Evolutionary conservation across 2,329 filamentous ascomycete genomes (phyloP).

Genomic region (Penicillium frequentans): DNA sequence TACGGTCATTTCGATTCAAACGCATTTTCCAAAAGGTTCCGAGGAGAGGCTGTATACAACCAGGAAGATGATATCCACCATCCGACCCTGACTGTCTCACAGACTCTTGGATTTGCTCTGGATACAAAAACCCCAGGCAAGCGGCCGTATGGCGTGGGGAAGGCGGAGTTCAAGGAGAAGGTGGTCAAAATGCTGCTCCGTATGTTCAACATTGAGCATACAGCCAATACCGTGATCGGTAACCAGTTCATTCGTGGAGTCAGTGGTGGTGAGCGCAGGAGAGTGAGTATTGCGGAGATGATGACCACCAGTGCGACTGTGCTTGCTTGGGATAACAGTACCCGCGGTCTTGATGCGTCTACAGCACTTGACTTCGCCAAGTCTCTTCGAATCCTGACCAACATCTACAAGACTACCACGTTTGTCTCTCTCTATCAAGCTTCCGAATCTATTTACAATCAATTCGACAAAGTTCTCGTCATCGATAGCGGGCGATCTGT

Average conservation of each 20-base stretch:
- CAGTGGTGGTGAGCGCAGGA: conserved; percentile 71
- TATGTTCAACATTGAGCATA: conserved; percentile 95
- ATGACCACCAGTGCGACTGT: conserved; percentile 73
- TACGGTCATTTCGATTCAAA: conserved; percentile 73
- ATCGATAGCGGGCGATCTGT: conserved; percentile 75
- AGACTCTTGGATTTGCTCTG: conserved; percentile 81
- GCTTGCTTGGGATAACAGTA: conserved; percentile 74
- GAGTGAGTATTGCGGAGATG: conserved; percentile 80
- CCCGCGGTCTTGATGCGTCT: conserved; percentile 66
- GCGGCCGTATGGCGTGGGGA: conserved; percentile 70
- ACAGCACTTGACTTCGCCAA: conserved; percentile 67
- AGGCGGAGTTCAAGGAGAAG: conserved; percentile 72
- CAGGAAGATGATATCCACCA: conserved; percentile 85
- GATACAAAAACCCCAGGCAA: conserved; percentile 84
- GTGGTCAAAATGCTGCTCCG: conserved; percentile 74
- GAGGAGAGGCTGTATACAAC: conserved; percentile 83
- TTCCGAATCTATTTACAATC: conserved; percentile 75
- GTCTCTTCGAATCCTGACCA: conserved; percentile 75
- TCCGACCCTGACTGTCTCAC: conserved; percentile 80
- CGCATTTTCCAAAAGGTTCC: conserved; percentile 69
- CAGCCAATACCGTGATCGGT: conserved; percentile 79
- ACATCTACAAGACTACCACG: conserved; percentile 79
- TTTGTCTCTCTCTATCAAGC: conserved; percentile 87
- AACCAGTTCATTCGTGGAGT: conserved; percentile 77
- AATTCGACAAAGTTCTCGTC: conserved; percentile 82